phyloP scores from a whole-genome alignment of 129 eudicot species.

The Erigeron canadensis region DNA sequence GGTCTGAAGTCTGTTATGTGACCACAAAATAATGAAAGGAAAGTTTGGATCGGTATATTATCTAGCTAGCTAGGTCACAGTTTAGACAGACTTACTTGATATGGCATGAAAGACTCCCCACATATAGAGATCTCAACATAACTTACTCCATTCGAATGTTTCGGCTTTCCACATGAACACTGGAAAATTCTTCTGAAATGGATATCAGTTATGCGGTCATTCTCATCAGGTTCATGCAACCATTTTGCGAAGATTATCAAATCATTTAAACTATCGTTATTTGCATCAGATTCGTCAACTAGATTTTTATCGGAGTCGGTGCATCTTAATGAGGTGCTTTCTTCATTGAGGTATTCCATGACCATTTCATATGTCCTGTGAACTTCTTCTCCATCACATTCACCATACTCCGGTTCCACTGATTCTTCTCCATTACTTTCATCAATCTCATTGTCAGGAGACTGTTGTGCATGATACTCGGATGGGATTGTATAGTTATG shows the following conservation, averaged over 20 bases:
- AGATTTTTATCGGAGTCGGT: conserved; percentile 16
- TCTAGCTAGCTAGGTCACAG: conserved; percentile 11
- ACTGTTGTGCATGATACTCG: conserved; percentile 36
- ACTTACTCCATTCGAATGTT: conserved; percentile 49
- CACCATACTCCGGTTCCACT: conserved; percentile 24
- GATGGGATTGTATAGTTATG: conserved; percentile 71
- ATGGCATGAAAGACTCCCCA: conserved; percentile 97
- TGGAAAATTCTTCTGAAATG: conserved; percentile 80
- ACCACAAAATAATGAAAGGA: no score
- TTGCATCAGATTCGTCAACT: conserved; percentile 22
- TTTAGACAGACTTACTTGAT: conserved; percentile 63
- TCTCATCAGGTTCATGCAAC: conserved; percentile 79
- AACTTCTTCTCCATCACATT: conserved; percentile 40
- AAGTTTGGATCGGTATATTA: background rate
- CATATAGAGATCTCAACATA: conserved; percentile 75
- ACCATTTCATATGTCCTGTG: conserved; percentile 38
- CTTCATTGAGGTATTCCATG: conserved; percentile 26
- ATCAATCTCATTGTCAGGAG: conserved; percentile 31
- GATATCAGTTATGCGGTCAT: conserved; percentile 63
- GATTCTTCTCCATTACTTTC: conserved; percentile 32
- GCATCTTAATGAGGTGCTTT: conserved; percentile 4
- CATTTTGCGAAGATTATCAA: conserved; percentile 60
- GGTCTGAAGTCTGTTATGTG: no score
- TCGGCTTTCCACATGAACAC: conserved; percentile 80
- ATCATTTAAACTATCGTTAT: conserved; percentile 26